Evolutionary conservation across 352 stramenopile genomes (phyloP), one percentile per base, ranked within the genome.

Genomic region (Globisporangium spinosum): DNA sequence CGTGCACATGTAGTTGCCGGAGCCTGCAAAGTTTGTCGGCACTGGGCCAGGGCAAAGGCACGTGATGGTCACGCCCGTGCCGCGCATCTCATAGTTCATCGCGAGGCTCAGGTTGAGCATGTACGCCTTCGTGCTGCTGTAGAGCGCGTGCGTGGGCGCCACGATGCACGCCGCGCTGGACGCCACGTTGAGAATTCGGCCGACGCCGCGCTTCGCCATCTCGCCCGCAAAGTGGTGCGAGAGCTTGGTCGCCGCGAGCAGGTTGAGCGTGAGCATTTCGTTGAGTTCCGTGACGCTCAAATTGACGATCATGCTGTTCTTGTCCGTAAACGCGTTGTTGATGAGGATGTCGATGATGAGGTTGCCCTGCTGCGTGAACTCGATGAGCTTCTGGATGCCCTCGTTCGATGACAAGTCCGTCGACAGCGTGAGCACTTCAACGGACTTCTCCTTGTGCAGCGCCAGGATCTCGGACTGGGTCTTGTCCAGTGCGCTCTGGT

Each of bases 1-100:
- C 40, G 15, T 68, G 55, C n/a, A 68, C 12, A 65, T 73, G 43
- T 60, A 76, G 8, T 72, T 65, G 8, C 72, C 71, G 8, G 75
- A 73, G 29, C 65, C 73, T 43, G 78, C 75, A 59, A 94, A 85
- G 57, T 94, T 89, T 3, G 85, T 89, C 38, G 89, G 75, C 53
- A 90, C 68, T 8, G 83, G 70, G 0, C 85, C 87, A 0, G 83
- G 78, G 54, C 76, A 79, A 57, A 92, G 85, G 66, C 76, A 85
- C 22, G 87, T 96, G 35, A 92, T 74, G 1, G 77, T 82, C 54
- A 95, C 82, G 4, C 79, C 77, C 5, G 76, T 82, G 45, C 70
- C 63, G 29, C 85, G 78, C 56, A 93, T 60, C 64, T 96, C 89
- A 65, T 91, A 90, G 60, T 89, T 82, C 43, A 94, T 73, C 47